Percentiles rank a stretch among this genome's conserved stretches.
Conservation (phyloP, 2,329 filamentous ascomycete genomes). For the Tolypocladium cylindrosporum region DNA sequence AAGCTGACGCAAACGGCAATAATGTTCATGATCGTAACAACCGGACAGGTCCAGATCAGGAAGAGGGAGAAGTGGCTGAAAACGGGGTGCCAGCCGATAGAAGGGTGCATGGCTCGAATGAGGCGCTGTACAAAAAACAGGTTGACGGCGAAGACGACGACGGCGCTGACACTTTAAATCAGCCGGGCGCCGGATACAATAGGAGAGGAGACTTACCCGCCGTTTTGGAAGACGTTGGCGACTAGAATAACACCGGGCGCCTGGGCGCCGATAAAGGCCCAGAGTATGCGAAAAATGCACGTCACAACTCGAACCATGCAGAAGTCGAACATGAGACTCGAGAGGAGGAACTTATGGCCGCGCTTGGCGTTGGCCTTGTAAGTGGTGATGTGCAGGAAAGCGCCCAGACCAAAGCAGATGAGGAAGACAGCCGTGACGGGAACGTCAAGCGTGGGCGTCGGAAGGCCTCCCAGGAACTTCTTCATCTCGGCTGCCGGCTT, state of each 20-base stretch:
- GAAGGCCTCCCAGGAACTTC: conserved; percentile 3
- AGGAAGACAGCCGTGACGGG: conserved; percentile 14
- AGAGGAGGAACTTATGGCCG: conserved; percentile 27
- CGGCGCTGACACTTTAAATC: conserved; percentile 12
- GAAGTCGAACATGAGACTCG: conserved; percentile 24
- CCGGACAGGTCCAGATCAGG: conserved; percentile 16
- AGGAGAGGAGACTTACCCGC: conserved; percentile 13
- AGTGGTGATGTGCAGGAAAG: conserved; percentile 12
- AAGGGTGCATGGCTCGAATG: conserved; percentile 25
- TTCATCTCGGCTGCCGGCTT: too few relatives aligned
- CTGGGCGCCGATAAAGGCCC: conserved; percentile 15
- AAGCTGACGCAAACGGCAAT: conserved; percentile 16
- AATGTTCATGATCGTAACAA: conserved; percentile 21
- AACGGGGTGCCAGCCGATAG: conserved; percentile 20
- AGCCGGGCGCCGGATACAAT: background rate
- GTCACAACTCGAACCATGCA: conserved; percentile 23
- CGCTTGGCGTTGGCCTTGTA: conserved; percentile 18
- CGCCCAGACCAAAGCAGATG: conserved; percentile 12
- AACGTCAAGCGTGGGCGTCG: conserved; percentile 8
- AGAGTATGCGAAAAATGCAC: conserved; percentile 24
- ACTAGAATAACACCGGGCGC: conserved; percentile 18
- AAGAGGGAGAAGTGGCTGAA: conserved; percentile 14
- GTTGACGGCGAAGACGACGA: conserved; percentile 25
- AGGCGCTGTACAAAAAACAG: conserved; percentile 28
- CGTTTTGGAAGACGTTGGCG: conserved; percentile 24